Base-by-base conservation (phyloP, 768 basidiomycete genomes). In the Rhodotorula babjevae region DNA sequence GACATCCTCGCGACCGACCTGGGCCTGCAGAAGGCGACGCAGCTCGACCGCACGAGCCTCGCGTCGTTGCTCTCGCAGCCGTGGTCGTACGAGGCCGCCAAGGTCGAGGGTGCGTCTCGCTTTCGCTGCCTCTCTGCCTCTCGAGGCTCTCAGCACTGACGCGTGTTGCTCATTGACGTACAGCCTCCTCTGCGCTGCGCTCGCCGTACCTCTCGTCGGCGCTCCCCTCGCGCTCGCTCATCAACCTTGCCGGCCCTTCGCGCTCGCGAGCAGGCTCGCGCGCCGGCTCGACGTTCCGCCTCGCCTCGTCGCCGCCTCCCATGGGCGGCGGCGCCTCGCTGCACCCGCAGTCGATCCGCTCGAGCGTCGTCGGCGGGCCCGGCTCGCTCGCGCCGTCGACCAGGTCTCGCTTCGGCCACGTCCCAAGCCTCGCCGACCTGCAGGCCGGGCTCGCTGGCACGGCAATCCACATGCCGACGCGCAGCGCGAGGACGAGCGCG, bases 361-460 rank as follows among this genome's bases (percentile, higher is more conserved):
- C 53, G 53, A 31, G 53, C 44, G 18, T 27, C 59, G 33, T 19
- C 59, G 18, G n/a, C 10, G n/a, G 36, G 36, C 36, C 42, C 27
- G 52, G 52, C n/a, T 63, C 63, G 23, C 63, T 55, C 33, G 33
- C 63, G 15, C 52, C 63, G 18, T 52, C 52, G 2, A 31, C n/a
- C 44, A 53, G 63, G n/a, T 55, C 53, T 14, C 53, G 53, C 15
- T 27, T n/a, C 53, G n/a, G 53, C n/a, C 14, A 14, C 53, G n/a
- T 67, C 2, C 71, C 71, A 0, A 50, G 44, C 18, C 67, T 72
- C 18, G 71, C 67, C 0, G 71, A 72, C 63, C 40, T 72, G 50
- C 71, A 72, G 36, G 21, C n/a, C 7, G 46, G 60, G 0, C 15
- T 44, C 59, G 27, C 29, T 25, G 27, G 27, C 33, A 31, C 47